A percentile compares a stretch with the other conserved stretches of the same genome.
Conservation (phyloP, 768 basidiomycete genomes). For the Macrolepiota dolichaula region DNA sequence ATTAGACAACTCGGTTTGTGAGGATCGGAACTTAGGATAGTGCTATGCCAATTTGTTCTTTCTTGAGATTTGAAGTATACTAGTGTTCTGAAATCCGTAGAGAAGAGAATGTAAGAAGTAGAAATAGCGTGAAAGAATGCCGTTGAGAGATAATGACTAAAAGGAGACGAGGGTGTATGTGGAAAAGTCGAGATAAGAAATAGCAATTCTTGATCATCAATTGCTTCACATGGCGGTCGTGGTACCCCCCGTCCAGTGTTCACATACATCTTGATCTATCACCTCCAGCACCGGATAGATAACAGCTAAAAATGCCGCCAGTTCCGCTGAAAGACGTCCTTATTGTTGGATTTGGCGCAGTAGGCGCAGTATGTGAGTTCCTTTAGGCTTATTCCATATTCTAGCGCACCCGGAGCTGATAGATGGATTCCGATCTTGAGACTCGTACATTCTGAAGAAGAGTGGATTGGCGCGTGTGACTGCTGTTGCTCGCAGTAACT, state of each 20-base stretch:
- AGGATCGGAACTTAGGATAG: no score
- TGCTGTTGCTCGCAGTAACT: conserved; percentile 70
- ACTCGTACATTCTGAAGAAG: conserved; percentile 52
- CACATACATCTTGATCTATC: not conserved
- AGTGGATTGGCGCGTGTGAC: conserved; percentile 64
- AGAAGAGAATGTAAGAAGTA: no score
- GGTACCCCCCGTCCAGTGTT: not conserved
- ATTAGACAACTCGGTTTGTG: no score
- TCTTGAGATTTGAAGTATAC: not conserved
- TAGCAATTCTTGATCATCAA: not conserved
- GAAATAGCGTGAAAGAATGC: no score
- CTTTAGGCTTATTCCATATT: not conserved
- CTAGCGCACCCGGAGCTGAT: not conserved
- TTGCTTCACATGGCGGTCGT: not conserved
- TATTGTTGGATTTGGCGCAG: conserved; percentile 63
- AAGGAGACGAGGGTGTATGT: not conserved
- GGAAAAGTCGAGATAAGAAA: not conserved
- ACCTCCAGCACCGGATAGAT: not conserved
- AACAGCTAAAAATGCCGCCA: conserved; percentile 2
- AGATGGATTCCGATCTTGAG: conserved; percentile 25
- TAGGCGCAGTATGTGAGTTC: conserved; percentile 59
- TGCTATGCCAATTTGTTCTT: no score
- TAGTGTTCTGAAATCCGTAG: not conserved
- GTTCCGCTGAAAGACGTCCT: conserved; percentile 43
- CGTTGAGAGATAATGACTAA: not conserved